Percentiles rank a stretch among this genome's conserved stretches.
phyloP scores from a whole-genome alignment of 805 yeast species.

The Suhomyces sp. region DNA sequence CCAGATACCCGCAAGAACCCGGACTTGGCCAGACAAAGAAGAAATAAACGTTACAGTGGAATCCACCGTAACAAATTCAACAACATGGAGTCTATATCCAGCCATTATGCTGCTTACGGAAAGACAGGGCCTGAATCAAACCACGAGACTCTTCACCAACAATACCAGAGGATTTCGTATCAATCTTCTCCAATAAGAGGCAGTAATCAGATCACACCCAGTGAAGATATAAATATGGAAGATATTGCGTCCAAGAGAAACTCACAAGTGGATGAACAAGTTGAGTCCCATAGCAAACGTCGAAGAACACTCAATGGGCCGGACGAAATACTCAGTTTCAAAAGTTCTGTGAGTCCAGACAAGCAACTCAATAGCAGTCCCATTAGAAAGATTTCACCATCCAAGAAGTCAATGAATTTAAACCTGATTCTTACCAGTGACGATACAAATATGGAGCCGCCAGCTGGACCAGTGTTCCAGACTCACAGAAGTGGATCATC shows the following conservation, averaged over 20 bases:
- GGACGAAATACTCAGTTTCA: slow-evolving; percentile 27
- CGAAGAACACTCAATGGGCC: slow-evolving; percentile 44
- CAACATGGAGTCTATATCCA: slow-evolving; percentile 26
- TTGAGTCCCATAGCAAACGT: slow-evolving; percentile 22
- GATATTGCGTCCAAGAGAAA: no score
- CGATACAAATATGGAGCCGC: slow-evolving; percentile 3
- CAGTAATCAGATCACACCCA: no score
- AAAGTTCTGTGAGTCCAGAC: not conserved
- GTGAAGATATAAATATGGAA: no score
- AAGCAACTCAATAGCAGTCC: slow-evolving; percentile 16
- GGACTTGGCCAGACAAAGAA: slow-evolving; percentile 3
- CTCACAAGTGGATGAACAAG: not conserved
- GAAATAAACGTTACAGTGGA: slow-evolving; percentile 32
- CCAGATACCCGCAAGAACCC: slow-evolving; percentile 1
- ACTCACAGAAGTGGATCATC: no score
- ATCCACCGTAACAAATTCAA: slow-evolving; percentile 34
- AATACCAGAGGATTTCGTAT: no score
- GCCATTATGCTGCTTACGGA: slow-evolving; percentile 28
- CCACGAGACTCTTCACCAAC: no score
- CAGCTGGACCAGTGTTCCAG: not conserved
- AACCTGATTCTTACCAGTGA: slow-evolving; percentile 26
- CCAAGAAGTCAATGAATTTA: slow-evolving; percentile 40
- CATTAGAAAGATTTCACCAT: slow-evolving; percentile 38
- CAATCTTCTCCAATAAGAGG: no score
- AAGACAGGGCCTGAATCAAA: no score